Base-by-base conservation (phyloP, 2,329 filamentous ascomycete genomes). In the Penicillium sp. region DNA sequence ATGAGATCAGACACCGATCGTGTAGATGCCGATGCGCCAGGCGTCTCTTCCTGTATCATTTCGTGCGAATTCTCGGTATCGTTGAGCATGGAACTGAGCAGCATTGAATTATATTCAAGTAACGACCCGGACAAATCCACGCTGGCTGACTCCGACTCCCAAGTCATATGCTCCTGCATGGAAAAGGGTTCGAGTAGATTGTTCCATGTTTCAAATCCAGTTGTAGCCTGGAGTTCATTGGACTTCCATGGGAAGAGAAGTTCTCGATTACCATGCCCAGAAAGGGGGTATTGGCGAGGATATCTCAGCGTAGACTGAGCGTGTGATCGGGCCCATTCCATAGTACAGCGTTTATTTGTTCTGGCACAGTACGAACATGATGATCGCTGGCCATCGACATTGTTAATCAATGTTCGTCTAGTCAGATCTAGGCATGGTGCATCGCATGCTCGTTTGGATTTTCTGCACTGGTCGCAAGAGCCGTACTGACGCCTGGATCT, bases 381-480 rank as follows among this genome's bases (percentile, higher is more conserved):
- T 13, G 33, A 15, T 19, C 46, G 33, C 16, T 49, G 34, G 6
- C 15, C 15, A 19, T 49, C 33, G 11, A n/a, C 1, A 2, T 25
- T 48, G 15, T 16, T 16, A 7, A 16, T 15, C 21, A 27, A 27
- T 39, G 23, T 9, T 19, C 33, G 46, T 9, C 34, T 27, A 23
- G 33, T 49, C 16, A 10, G 33, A 15, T 39, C 34, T 4, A 29
- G 9, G 23, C 6, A 27, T 8, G 3, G 34, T 39, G 46, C 46
- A 39, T 49, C 33, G 34, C 46, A 49, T 49, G 46, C 46, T 27
- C 46, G 33, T 23, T 49, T 49, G 16, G 46, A 49, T 5, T 49
- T 49, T 27, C 46, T 38, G 34, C 46, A 49, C 23, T 49, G 47
- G 34, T 49, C 47, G 11, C 47, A 49, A 29, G 47, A 49, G 21